Evolutionary conservation across 2,329 filamentous ascomycete species (phyloP), one percentile per base, ranked within the genome.

Genomic region (Seiridium cupressi): DNA sequence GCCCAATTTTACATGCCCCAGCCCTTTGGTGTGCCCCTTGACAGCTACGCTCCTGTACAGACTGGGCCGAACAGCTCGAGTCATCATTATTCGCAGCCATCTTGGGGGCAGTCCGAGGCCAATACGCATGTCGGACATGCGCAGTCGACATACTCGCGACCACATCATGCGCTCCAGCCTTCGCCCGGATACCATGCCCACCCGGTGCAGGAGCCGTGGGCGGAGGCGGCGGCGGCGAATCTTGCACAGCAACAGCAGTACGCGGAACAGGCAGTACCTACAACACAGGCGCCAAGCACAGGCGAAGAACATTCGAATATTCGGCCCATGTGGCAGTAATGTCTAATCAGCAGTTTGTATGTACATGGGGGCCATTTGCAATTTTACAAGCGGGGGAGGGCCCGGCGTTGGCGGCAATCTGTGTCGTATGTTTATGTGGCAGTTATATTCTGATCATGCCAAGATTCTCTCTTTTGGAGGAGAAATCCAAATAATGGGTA

Each of bases 191-290:
- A 40, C 44, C 44, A 48, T n/a, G 55, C n/a, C 11, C 18, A 58
- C 26, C 44, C 35, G 10, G 44, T 44, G 5, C 46, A 51, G 42
- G 46, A 51, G 7, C 44, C 55, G 7, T 58, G 55, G 55, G 55
- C 54, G 6, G 54, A 57, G n/a, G 44, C 54, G 26, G 53, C 53
- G 34, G 54, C 44, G 18, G 42, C 55, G 6, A 47, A 57, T 47
- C 34, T 44, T 11, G 55, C 42, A 47, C 55, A 57, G 32, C 55
- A 58, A 8, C 46, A 48, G 11, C 44, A n/a, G 18, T n/a, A 49
- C 35, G 55, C 44, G 4, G 38, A 58, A 3, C 44, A 44, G n/a
- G 9, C 34, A 3, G 35, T 51, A 2, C 44, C 55, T 5, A 51
- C 44, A 7, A 40, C 46, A 4, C 55, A 58, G 38, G 34, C 44